phyloP scores from a whole-genome alignment of 2,329 filamentous ascomycete genomes.

The Capronia coronata region DNA sequence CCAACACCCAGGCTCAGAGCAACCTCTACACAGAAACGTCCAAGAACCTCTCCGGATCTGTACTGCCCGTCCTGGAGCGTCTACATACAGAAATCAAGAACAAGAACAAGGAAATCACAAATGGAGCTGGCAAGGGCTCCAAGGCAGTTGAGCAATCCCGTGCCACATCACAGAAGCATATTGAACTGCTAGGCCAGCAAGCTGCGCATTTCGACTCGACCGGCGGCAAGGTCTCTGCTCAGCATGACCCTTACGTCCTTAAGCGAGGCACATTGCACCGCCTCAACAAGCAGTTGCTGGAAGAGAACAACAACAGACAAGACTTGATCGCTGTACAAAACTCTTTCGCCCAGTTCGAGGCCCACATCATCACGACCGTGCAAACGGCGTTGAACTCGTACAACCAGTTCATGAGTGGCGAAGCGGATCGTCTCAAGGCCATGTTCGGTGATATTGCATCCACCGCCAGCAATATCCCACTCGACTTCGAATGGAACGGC shows the following conservation, averaged over 20 bases:
- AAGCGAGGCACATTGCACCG: conserved; percentile 74
- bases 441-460: conserved; percentile 79
- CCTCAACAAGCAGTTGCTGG: conserved; percentile 80
- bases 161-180: conserved; percentile 82
- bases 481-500: conserved; percentile 85
- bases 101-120: conserved; percentile 82
- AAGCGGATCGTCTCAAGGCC: conserved; percentile 71
- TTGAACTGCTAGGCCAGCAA: conserved; percentile 85
- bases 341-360: conserved; percentile 81
- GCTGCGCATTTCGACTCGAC: conserved; percentile 71
- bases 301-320: conserved; percentile 89
- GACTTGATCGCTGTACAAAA: conserved; percentile 88
- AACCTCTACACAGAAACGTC: conserved; percentile 88
- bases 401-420: conserved; percentile 69
- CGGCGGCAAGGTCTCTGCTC: conserved; percentile 62
- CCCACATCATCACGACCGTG: conserved; percentile 73
- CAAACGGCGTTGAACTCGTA: conserved; percentile 80
- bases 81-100: conserved; percentile 95
- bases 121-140: conserved; percentile 72
- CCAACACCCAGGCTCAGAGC: conserved; percentile 81
- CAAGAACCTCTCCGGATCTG: conserved; percentile 76
- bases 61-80: conserved; percentile 81
- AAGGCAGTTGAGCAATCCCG: conserved; percentile 91
- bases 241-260: conserved; percentile 82
- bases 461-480: conserved; percentile 67